Evolutionary conservation across 2,329 filamentous ascomycete species (phyloP), one percentile per base, ranked within the genome.

Genomic region (Nemania sp.): DNA sequence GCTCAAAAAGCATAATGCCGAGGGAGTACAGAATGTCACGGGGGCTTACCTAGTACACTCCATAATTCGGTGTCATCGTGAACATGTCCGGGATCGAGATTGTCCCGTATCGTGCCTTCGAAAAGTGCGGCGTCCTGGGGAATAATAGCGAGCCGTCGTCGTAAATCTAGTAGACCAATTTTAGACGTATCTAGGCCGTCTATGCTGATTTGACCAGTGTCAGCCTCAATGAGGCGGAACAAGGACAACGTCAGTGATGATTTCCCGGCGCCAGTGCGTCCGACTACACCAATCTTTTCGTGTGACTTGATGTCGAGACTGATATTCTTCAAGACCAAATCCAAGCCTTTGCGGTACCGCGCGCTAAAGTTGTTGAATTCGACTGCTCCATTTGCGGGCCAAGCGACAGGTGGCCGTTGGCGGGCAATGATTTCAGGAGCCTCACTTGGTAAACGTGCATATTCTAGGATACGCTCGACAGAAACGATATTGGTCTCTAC

Each of bases 401-500:
- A 99, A 65, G 90, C 89, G 59, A 91, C 90, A 8, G 91, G 86
- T 34, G 94, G 93, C 43, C 93, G 82, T 69, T 89, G 88, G 73
- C 90, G 88, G 67, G 90, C 88, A 64, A 97, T 89, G 61, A 97
- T 90, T 71, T 99, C 94, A 6, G 92, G 91, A 45, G 94, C 93
- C 76, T 99, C 94, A 71, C 89, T 94, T 22, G 93, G 92, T 59
- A 99, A 81, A 45, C 83, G 82, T 53, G 93, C 90, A 74, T 99
- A 99, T 73, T 99, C 95, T 44, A 99, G 85, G 42, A 99, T 92
- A 68, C 94, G 89, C 80, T 99, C 94, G 31, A 99, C 94, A 8
- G 93, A 96, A 40, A 99, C 93, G 67, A 99, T 99, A 73, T 99
- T 99, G n/a, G 93, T 97, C 79, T 99, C 95, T n/a, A 99, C 94